Evolutionary conservation across 2,329 filamentous ascomycete species (phyloP).

Genomic region (Cercospora sp.): DNA sequence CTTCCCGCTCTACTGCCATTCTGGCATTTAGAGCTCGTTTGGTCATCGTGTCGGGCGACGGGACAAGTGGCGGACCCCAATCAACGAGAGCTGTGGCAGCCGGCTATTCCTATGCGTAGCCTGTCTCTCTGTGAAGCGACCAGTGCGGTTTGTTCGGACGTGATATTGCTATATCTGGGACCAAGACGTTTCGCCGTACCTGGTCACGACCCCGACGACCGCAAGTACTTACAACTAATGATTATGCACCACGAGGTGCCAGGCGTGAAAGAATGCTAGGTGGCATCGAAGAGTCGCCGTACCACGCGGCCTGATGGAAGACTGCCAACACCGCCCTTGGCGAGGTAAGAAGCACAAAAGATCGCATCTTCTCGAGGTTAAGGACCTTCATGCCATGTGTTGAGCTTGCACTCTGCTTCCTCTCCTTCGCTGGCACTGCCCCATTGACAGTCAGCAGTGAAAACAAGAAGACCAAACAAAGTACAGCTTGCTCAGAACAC

Average conservation of each 20-base stretch:
- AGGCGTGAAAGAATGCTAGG: not conserved
- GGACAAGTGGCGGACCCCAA: not conserved
- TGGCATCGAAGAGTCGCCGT: not conserved
- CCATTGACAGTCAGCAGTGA: not conserved
- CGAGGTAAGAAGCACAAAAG: not conserved
- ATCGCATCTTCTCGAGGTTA: not conserved
- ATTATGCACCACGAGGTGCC: not conserved
- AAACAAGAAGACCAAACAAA: not conserved
- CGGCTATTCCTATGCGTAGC: not conserved
- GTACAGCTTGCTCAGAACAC: not conserved
- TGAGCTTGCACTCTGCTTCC: not conserved
- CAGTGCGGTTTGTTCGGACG: not conserved
- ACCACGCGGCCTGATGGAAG: not conserved
- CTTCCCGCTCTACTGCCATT: not conserved
- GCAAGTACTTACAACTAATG: not conserved
- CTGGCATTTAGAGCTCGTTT: not conserved
- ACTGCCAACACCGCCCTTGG: not conserved
- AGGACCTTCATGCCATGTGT: not conserved
- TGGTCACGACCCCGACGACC: not conserved
- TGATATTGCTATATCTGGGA: not conserved
- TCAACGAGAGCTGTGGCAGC: not conserved
- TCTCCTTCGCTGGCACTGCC: not conserved
- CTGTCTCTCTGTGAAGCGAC: not conserved
- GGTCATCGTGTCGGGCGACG: not conserved
- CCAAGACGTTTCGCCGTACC: not conserved